Percentiles rank a stretch among this genome's conserved stretches.
phyloP scores from a whole-genome alignment of 2,329 filamentous ascomycete species.

The Pyrenophora graminea region DNA sequence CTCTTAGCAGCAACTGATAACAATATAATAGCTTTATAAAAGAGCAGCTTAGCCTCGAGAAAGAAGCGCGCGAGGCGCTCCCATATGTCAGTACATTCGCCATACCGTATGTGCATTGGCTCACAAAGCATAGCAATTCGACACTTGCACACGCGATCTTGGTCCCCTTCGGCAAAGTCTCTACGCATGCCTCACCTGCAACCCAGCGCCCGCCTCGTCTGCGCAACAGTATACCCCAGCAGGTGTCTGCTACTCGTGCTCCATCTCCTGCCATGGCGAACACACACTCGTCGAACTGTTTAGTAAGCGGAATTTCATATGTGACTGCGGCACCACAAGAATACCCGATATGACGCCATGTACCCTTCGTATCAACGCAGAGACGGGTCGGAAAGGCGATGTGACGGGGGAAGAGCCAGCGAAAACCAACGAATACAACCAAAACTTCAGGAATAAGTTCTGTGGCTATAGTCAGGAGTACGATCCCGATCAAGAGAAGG shows the following conservation, averaged over 20 bases:
- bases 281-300: slow-evolving; percentile 95
- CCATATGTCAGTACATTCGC: slow-evolving; percentile 72
- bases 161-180: slow-evolving; percentile 85
- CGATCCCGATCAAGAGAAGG: slow-evolving; percentile 84
- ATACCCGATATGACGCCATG: slow-evolving; percentile 74
- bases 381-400: slow-evolving; percentile 74
- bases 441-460: slow-evolving; percentile 92
- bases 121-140: slow-evolving; percentile 71
- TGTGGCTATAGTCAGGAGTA: slow-evolving; percentile 90
- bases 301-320: slow-evolving; percentile 91
- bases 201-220: slow-evolving; percentile 70
- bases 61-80: slow-evolving; percentile 90
- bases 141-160: slow-evolving; percentile 87
- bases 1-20: not conserved
- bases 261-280: slow-evolving; percentile 93
- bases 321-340: slow-evolving; percentile 90
- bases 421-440: slow-evolving; percentile 83
- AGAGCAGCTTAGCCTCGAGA: slow-evolving; percentile 86
- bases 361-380: slow-evolving; percentile 70
- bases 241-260: slow-evolving; percentile 94
- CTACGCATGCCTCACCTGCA: slow-evolving; percentile 93
- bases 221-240: slow-evolving; percentile 71
- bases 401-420: slow-evolving; percentile 77
- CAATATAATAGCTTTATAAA: slow-evolving; percentile 73
- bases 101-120: not conserved